Base-by-base conservation (phyloP, 1,284 basidiomycete genomes). In the Ceratobasidium sp. region DNA sequence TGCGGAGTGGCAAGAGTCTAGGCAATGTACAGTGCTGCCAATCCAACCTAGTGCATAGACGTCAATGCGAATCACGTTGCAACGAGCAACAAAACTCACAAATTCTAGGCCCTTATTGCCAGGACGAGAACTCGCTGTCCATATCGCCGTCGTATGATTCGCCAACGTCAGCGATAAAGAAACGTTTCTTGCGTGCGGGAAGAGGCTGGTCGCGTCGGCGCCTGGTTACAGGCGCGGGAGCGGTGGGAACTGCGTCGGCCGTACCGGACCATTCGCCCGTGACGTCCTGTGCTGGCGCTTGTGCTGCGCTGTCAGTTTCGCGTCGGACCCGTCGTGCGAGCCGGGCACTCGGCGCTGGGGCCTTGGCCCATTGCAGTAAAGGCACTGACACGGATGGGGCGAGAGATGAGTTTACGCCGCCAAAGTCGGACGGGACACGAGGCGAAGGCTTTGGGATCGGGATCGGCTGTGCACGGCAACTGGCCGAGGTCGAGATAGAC, bases 101-200 rank as follows among this genome's bases (percentile, higher is more conserved):
- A 56, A 23, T 56, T 28, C 54, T 25, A 25, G 33, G 54, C 54
- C 16, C 25, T 56, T 28, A 56, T 56, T 56, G 49, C 49, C 48
- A 53, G 38, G 48, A 66, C n/a, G 62, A 66, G 46, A 36, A 16
- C 48, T 66, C 62, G 62, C 62, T 66, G 48, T 66, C 62, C 62
- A 66, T 66, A 23, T 66, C 62, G 49, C 48, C 62, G 49, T 66
- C 62, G 49, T 66, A 66, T 6, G 62, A 66, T 25, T 66, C 62
- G 48, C 61, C 61, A 25, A 66, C 33, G 7, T 23, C 48, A 4
- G 28, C 54, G 54, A 56, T 56, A 16, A 66, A 53, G 48, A 66
- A 66, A 12, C 62, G 46, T 33, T 66, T 66, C 62, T 66, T 66
- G 48, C 49, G 46, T 11, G 23, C 7, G 49, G 46, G 44, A n/a